These are phyloP conservation scores for Umbelopsis isabellina DNA, from an alignment of 192 early-diverging fungal species.

Conservation along the genomic window DNA sequence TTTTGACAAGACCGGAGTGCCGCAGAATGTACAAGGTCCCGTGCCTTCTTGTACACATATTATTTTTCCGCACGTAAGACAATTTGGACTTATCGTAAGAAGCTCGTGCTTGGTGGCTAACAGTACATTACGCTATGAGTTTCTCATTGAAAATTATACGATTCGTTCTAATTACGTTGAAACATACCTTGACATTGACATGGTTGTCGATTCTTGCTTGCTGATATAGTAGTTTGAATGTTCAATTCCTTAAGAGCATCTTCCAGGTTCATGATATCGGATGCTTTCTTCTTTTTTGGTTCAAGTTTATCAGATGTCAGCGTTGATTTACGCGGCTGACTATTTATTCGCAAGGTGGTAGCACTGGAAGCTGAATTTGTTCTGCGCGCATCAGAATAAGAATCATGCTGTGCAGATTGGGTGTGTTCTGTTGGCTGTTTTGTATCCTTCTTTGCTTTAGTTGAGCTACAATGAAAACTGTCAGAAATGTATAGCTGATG, in stretches of 20 bases:
- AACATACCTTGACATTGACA: slow-evolving; percentile 55
- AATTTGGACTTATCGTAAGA: slow-evolving; percentile 57
- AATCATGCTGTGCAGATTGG: not conserved
- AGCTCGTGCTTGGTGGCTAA: slow-evolving; percentile 59
- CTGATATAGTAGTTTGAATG: slow-evolving; percentile 40
- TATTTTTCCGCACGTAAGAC: slow-evolving; percentile 63
- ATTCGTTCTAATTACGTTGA: not conserved
- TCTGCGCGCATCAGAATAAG: not conserved
- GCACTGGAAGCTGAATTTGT: not conserved
- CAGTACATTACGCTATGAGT: not conserved
- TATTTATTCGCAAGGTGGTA: not conserved
- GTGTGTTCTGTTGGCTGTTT: not conserved
- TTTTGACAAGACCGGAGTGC: slow-evolving; percentile 50
- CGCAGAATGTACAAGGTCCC: slow-evolving; percentile 62
- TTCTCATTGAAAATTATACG: not conserved
- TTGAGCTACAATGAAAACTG: not conserved
- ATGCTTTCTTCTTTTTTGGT: slow-evolving; percentile 48
- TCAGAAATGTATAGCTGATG: not conserved
- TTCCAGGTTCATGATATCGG: slow-evolving; percentile 48
- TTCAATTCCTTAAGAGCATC: slow-evolving; percentile 55
- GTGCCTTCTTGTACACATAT: slow-evolving; percentile 57
- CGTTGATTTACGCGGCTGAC: not conserved
- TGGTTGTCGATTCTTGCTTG: slow-evolving; percentile 44
- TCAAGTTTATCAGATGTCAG: slow-evolving; percentile 45
- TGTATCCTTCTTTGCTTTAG: not conserved